Percentiles rank a stretch among this genome's conserved stretches.
phyloP scores from a whole-genome alignment of 2,329 filamentous ascomycete species.

The Beauveria pseudobassiana region DNA sequence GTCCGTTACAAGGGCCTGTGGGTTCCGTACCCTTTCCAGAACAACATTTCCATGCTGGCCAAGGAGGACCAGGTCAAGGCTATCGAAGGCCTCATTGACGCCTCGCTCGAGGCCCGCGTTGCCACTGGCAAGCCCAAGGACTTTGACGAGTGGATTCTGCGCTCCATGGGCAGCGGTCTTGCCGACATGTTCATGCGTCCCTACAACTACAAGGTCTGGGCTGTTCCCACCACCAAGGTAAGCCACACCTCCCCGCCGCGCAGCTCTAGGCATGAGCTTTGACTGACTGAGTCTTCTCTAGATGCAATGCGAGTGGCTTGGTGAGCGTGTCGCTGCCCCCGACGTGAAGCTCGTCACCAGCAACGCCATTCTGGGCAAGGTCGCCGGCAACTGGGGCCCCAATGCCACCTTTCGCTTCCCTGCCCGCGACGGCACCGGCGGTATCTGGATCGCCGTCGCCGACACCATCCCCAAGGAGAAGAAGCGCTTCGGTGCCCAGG shows the following conservation, averaged over 20 bases:
- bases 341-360: slow-evolving; percentile 88
- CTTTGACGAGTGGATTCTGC: slow-evolving; percentile 97
- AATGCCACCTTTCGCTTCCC: slow-evolving; percentile 99
- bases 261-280: neutral
- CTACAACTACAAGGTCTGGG: slow-evolving; percentile 99
- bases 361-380: slow-evolving; percentile 94
- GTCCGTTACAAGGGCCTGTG: slow-evolving; percentile 93
- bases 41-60: slow-evolving; percentile 97
- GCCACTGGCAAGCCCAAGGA: slow-evolving; percentile 87
- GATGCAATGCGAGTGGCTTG: slow-evolving; percentile 99
- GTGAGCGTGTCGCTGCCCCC: slow-evolving; percentile 94
- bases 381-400: slow-evolving; percentile 94
- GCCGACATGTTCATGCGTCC: slow-evolving; percentile 97
- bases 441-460: slow-evolving; percentile 97
- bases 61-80: slow-evolving; percentile 95
- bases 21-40: slow-evolving; percentile 99
- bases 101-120: slow-evolving; percentile 78
- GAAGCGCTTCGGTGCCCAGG: slow-evolving; percentile 79
- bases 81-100: slow-evolving; percentile 93
- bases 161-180: slow-evolving; percentile 82
- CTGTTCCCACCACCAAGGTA: slow-evolving; percentile 94
- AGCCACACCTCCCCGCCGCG: slow-evolving; percentile 18
- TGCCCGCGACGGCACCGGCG: slow-evolving; percentile 87
- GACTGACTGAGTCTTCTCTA: slow-evolving; percentile 28
- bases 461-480: slow-evolving; percentile 89